These are phyloP conservation scores for Herpotrichia juniperi DNA, from an alignment of 2,329 filamentous ascomycete species.

Conservation along the genomic window DNA sequence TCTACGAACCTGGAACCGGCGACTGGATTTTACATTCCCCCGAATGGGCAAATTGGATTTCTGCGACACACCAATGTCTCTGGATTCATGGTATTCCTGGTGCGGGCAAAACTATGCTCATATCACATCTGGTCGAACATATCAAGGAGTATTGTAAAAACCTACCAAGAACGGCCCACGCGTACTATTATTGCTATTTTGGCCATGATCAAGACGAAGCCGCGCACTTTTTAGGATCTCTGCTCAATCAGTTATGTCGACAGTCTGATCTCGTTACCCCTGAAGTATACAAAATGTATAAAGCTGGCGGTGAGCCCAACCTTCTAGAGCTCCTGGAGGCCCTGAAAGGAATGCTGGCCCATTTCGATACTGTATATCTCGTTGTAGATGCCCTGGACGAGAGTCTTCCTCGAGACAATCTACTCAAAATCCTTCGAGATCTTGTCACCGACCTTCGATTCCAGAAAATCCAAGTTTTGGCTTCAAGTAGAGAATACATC, in stretches of 20 bases:
- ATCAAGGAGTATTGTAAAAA: not conserved
- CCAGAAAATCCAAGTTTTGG: constrained; percentile 4
- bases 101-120: constrained; percentile 13
- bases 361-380: constrained; percentile 8
- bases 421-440: constrained; percentile 4
- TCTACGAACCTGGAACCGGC: constrained; percentile 3
- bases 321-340: not conserved
- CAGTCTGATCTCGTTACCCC: not conserved
- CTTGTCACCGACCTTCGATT: not conserved
- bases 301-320: not conserved
- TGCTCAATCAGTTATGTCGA: constrained; percentile 9
- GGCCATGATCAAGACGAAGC: constrained; percentile 13
- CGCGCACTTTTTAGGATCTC: constrained; percentile 6
- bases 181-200: constrained; percentile 13
- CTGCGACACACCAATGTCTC: not conserved
- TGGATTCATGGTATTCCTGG: constrained; percentile 15
- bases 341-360: not conserved
- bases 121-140: constrained; percentile 8
- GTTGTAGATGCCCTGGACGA: constrained; percentile 12
- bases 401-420: constrained; percentile 5
- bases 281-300: not conserved
- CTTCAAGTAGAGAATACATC: constrained; percentile 3
- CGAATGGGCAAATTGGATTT: constrained; percentile 7
- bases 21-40: constrained; percentile 6
- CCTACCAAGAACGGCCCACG: not conserved